Evolutionary conservation across 2,329 filamentous ascomycete genomes (phyloP), one percentile per base, ranked within the genome.

Genomic region (Pseudonectria buxi): DNA sequence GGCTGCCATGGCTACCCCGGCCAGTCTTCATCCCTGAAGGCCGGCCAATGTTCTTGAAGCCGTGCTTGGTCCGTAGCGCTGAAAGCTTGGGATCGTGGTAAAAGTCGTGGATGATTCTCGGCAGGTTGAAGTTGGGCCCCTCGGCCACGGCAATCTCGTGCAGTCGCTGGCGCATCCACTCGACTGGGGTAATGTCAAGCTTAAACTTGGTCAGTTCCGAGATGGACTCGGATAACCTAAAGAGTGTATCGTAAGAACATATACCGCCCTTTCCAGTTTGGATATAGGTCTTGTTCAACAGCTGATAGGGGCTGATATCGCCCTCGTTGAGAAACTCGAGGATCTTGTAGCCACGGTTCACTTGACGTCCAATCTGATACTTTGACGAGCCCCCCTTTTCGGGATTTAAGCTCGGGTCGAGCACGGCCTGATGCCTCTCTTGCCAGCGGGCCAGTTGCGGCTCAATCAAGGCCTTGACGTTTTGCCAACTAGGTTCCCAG

Each of bases 111-210:
- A 72, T 64, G 2, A 64, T 69, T 46, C 64, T 67, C 29, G 65
- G 64, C 14, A 77, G 55, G 47, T 67, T 74, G 46, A 78, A 78
- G 12, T 59, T 58, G 3, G 65, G 47, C 1, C 70, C 69, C 26
- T 68, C 55, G 13, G 57, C 43, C 30, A 52, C 32, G 26, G 64
- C 61, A 11, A 76, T 54, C 51, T 78, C 72, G 41, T 71, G 61
- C 32, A 78, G 60, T 10, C 74, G 69, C 25, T 77, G 72, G 4
- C 74, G 69, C 35, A 78, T 57, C 74, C 74, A 78, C 16, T 76
- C 65, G 3, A 74, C 53, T 0, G 74, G 72, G 3, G 63, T 64
- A 14, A 77, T 58, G 26, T 72, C 68, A 5, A 76, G 62, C 22
- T 66, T 62, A 37, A 74, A 76, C 46, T 70, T 73, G 36, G 61